Evolutionary conservation across 805 yeast species (phyloP), one percentile per base, ranked within the genome.

Genomic region (Monosporozyma aerobia): DNA sequence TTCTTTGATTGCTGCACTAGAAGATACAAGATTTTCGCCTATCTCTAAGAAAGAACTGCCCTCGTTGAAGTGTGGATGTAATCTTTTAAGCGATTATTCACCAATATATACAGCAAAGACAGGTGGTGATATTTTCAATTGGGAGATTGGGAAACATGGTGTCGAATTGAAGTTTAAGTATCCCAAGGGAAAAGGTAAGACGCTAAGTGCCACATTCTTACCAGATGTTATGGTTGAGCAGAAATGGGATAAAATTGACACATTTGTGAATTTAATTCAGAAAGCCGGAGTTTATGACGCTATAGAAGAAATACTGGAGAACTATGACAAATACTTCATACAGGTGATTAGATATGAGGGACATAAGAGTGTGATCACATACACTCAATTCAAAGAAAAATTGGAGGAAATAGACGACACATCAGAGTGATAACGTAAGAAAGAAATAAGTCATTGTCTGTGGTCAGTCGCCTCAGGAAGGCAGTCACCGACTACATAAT

Each of bases 181-280:
- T 22, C 67, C 68, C 3, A 27, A 27, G 7, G 51, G 44, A 3
- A 59, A 63, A 7, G 75, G 77, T 1, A 62, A 69, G 3, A 54
- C 63, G 0, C 75, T 73, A 30, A 78, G 84, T 49, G 89, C 97
- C 0, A 94, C 98, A 0, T 94, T 89, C 59, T 69, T 94, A 43
- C 99, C 99, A 0, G 86, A 82, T 44, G 98, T 94, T 1, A 95
- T 97, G 23, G 75, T 71, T 4, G 98, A 92, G 58, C 95, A 90
- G 59, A 81, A 79, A 1, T 89, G 97, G 96, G 77, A 77, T 57
- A 53, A 59, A 50, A 69, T 72, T 16, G 83, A 86, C 25, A 92
- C 98, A 0, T 68, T 92, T 52, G 73, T 73, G 54, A 77, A 87
- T 57, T 73, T 95, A 40, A 79, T 92, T 2, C 70, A 75, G 23